Evolutionary conservation across 306 rosid genomes (phyloP).

Genomic region (Pterocarpus macrocarpus): DNA sequence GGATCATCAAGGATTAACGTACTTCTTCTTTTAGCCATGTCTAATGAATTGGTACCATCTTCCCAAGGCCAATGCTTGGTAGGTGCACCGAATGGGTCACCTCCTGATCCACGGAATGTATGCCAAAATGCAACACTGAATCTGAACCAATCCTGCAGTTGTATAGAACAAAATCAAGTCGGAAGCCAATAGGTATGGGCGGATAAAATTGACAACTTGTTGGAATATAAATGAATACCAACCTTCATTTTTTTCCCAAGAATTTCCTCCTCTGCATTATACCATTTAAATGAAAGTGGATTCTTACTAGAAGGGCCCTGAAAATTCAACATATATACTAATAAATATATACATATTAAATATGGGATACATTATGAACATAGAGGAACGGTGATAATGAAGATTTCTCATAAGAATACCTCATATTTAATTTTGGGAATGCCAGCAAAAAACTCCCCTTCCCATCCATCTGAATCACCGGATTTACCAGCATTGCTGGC

Average conservation of each 20-base stretch:
- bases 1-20: constrained; percentile 41
- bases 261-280: constrained; percentile 81
- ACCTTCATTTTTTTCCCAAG: constrained; percentile 99
- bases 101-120: constrained; percentile 95
- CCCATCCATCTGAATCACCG: constrained; percentile 71
- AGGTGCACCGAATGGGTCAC: constrained; percentile 90
- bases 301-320: constrained; percentile 95
- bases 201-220: neutral
- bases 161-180: constrained; percentile 19
- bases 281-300: constrained; percentile 84
- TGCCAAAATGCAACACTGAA: constrained; percentile 99
- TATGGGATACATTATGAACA: constrained; percentile 2
- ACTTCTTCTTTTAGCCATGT: constrained; percentile 97
- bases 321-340: neutral
- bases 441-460: constrained; percentile 87
- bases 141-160: constrained; percentile 88
- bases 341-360: neutral
- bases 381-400: neutral
- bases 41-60: constrained; percentile 92
- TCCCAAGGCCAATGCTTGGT: constrained; percentile 97
- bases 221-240: constrained; percentile 42
- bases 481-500: constrained; percentile 60
- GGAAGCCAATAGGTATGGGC: constrained; percentile 35
- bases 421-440: constrained; percentile 80
- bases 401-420: constrained; percentile 55